phyloP scores from a whole-genome alignment of 2,329 filamentous ascomycete genomes.

The Aureobasidium musti region DNA sequence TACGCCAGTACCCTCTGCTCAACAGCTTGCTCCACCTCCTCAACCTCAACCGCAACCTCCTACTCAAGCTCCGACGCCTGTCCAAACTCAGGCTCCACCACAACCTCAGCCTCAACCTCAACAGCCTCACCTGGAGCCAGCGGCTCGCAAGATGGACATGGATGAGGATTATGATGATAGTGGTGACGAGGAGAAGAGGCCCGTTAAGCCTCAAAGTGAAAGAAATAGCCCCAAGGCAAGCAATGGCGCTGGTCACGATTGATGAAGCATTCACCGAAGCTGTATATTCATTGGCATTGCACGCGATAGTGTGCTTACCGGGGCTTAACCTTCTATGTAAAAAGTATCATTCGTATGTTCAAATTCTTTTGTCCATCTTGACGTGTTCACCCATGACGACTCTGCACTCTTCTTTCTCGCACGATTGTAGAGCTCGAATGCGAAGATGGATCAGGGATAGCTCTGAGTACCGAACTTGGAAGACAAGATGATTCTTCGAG shows the following conservation, averaged over 20 bases:
- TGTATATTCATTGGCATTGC: background rate
- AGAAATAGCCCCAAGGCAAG: slow-evolving; percentile 46
- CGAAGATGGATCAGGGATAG: too few species aligned
- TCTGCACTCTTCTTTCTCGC: too few species aligned
- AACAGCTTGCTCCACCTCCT: slow-evolving; percentile 55
- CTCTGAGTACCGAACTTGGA: too few species aligned
- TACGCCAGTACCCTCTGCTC: slow-evolving; percentile 46
- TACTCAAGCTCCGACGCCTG: slow-evolving; percentile 48
- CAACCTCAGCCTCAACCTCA: slow-evolving; percentile 14
- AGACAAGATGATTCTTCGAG: too few species aligned
- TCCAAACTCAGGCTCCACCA: slow-evolving; percentile 42
- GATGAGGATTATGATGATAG: slow-evolving; percentile 98
- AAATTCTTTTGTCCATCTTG: background rate
- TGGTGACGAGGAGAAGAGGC: slow-evolving; percentile 73
- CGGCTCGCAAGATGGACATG: slow-evolving; percentile 92
- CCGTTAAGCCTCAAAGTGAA: slow-evolving; percentile 49
- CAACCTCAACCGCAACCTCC: slow-evolving; percentile 48
- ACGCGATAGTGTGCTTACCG: background rate
- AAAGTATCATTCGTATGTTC: slow-evolving; percentile 2
- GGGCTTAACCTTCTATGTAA: slow-evolving; percentile 1
- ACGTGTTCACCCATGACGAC: too few species aligned
- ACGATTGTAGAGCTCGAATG: too few species aligned
- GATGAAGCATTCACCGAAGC: background rate
- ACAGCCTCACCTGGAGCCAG: slow-evolving; percentile 66
- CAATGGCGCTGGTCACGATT: slow-evolving; percentile 25